Evolutionary conservation across 2,329 filamentous ascomycete species (phyloP), one percentile per base, ranked within the genome.

Genomic region (Niveomyces coronatus): DNA sequence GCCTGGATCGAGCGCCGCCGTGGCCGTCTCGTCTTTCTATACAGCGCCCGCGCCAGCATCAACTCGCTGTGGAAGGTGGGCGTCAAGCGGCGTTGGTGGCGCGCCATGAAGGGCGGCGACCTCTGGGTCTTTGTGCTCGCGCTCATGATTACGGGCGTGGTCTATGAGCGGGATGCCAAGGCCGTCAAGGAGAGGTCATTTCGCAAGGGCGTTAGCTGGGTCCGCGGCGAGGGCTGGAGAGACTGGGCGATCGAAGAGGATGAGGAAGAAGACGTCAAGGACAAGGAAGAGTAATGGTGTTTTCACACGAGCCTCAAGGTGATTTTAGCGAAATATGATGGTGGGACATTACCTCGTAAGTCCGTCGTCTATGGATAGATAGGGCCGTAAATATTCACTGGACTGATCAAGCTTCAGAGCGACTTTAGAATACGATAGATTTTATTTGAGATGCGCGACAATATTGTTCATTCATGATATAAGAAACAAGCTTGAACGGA

Each of bases 41-140:
- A 91, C 58, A 79, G 76, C 46, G 76, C 83, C 20, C 72, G 88
- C 3, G 64, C 80, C n/a, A 86, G 82, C 43, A 67, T 94, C 20
- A 84, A 94, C 55, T 85, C 77, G 26, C 60, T 87, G 31, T 96
- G 87, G 85, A 94, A 94, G 65, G 85, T 94, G 0, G 87, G 88
- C n/a, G 76, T 83, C 39, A 96, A 96, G 76, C 69, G 81, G 23
- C 74, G 85, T 2, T 86, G 86, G 77, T 94, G 89, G 86, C 77
- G 73, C 46, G 85, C 85, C 9, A 71, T 91, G 55, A 76, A 72
- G 50, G 83, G 85, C 26, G 87, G 87, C 0, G 89, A 96, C 59
- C 76, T 95, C 5, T 74, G 82, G 64, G 64, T 96, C 4, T 88
- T 96, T 53, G 82, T 89, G 13, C 59, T 77, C 14, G 83, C 85